Base-by-base conservation (phyloP, 345 rosid species). In the Sisymbrium altissimum region DNA sequence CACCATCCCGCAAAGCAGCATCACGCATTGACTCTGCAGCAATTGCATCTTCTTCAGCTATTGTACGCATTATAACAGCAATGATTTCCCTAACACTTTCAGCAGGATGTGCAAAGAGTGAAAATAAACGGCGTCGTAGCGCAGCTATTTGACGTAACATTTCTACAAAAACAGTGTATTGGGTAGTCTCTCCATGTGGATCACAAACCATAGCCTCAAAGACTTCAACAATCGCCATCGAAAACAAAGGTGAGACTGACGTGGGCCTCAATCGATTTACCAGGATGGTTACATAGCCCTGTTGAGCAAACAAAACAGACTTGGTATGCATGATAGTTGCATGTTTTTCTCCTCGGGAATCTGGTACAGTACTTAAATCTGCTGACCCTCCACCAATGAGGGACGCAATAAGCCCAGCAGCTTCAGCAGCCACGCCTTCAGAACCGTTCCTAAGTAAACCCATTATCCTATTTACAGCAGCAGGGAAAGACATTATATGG, bases 11-110 rank as follows among this genome's bases (percentile, higher is more conserved):
- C 74, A 92, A 79, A 76, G 99, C 97, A 82, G 99, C 98, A 80
- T 92, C 97, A 17, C 99, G 91, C 99, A 95, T 92, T 45, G 96
- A 90, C 81, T 95, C 99, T 29, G 99, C 99, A 9, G 99, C 99
- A 83, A 95, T 90, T 78, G 99, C 99, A 86, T 95, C 99, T 84
- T 95, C 99, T 82, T 95, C 99, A 14, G 99, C 99, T 78, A 95
- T 95, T 12, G 99, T 87, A 59, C 99, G 96, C 99, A 95, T 95
- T 74, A 95, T 86, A 33, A 95, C 93, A 55, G 98, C 99, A 67
- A 95, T 89, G 66, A 86, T 88, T 88, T 92, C 99, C 85, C 97
- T 89, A 39, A 90, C 88, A 79, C 97, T 95, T 85, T 95, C 99
- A 29, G 97, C 98, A 70, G 99, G 99, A 78, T 95, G 99, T 61